Evolutionary conservation across 768 basidiomycete species (phyloP).

Genomic region (Clavulina sp.): DNA sequence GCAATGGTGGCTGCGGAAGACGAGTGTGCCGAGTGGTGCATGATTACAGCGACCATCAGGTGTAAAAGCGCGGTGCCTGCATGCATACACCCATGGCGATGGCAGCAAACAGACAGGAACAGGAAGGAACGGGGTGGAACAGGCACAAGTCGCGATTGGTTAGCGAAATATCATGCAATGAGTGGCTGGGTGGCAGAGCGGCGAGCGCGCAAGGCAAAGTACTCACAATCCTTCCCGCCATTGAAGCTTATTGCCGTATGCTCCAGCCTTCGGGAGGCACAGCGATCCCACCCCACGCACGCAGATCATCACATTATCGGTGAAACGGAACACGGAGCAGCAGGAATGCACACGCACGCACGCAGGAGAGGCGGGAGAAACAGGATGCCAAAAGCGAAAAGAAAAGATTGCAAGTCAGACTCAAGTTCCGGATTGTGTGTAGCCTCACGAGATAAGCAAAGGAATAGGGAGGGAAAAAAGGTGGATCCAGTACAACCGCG

Average conservation of each 20-base stretch:
- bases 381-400: no score
- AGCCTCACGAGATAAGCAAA: no score
- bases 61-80: conserved; percentile 90
- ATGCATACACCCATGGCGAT: no score
- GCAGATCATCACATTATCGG: not conserved
- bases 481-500: no score
- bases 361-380: not conserved
- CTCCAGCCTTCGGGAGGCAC: conserved; percentile 30
- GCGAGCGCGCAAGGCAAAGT: not conserved
- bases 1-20: not conserved
- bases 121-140: no score
- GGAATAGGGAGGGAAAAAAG: no score
- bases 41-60: conserved; percentile 49
- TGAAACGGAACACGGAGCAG: not conserved
- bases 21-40: not conserved
- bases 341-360: not conserved
- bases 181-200: not conserved
- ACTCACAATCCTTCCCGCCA: conserved; percentile 89
- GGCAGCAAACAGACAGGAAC: no score
- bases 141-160: not conserved
- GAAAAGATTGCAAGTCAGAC: no score
- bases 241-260: conserved; percentile 85
- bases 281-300: not conserved
- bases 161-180: not conserved
- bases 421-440: no score